Evolutionary conservation across 1,284 basidiomycete genomes (phyloP).

Genomic region (Neonothopanus nambi): DNA sequence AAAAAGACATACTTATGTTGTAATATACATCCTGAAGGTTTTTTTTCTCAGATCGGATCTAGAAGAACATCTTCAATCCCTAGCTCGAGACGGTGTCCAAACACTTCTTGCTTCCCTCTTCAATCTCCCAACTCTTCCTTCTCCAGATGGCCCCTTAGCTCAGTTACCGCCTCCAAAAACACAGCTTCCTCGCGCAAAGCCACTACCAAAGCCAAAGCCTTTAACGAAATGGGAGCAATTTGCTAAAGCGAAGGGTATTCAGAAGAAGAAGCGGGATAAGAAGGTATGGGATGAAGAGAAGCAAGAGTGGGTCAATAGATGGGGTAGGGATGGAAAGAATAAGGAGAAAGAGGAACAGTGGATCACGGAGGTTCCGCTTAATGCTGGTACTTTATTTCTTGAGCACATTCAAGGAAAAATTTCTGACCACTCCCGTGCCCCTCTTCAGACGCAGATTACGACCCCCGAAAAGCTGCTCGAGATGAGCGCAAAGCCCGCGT

Average conservation of each 20-base stretch:
- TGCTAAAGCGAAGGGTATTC: slow-evolving; percentile 93
- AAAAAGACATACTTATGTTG: slow-evolving; percentile 2
- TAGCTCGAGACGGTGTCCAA: slow-evolving; percentile 88
- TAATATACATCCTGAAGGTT: not conserved
- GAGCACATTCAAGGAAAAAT: too few relatives aligned
- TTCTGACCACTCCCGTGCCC: too few relatives aligned
- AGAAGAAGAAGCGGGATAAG: slow-evolving; percentile 77
- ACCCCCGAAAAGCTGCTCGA: slow-evolving; percentile 78
- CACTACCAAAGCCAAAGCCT: slow-evolving; percentile 89
- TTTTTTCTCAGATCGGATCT: slow-evolving; percentile 65
- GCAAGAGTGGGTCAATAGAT: slow-evolving; percentile 91
- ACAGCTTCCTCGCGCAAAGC: slow-evolving; percentile 86
- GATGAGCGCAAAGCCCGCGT: slow-evolving; percentile 79
- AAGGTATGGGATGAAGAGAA: slow-evolving; percentile 94
- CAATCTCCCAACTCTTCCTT: slow-evolving; percentile 74
- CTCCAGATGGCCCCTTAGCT: slow-evolving; percentile 84
- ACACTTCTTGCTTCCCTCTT: slow-evolving; percentile 81
- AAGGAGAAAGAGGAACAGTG: slow-evolving; percentile 88
- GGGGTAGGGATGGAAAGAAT: slow-evolving; percentile 93
- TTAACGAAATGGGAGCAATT: slow-evolving; percentile 98
- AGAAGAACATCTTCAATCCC: slow-evolving; percentile 78
- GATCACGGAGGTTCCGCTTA: slow-evolving; percentile 87
- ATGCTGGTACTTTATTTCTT: too few relatives aligned
- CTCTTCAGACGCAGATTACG: slow-evolving; percentile 63
- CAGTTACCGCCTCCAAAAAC: slow-evolving; percentile 79